Evolutionary conservation across 2,329 filamentous ascomycete genomes (phyloP).

Genomic region (Colletotrichum sp.): DNA sequence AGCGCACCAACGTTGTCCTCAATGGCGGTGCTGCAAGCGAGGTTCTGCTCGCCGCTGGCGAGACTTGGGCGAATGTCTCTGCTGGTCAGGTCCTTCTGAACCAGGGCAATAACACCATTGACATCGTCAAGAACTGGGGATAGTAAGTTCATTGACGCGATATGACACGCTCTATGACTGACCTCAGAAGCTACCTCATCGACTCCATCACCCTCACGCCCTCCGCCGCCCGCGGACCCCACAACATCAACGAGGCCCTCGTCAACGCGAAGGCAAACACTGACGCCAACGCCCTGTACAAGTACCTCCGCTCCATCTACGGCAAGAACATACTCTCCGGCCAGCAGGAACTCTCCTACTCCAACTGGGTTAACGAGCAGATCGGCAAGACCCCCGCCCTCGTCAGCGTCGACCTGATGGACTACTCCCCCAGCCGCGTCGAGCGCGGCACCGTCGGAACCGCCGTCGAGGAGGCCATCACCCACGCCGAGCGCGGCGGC

Average conservation of each 20-base stretch:
- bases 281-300: conserved; percentile 41
- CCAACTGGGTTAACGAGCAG: conserved; percentile 47
- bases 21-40: conserved; percentile 46
- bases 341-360: conserved; percentile 48
- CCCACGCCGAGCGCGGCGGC: conserved; percentile 44
- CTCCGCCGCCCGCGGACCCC: conserved; percentile 37
- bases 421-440: conserved; percentile 52
- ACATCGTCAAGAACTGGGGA: conserved; percentile 53
- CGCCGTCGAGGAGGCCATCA: conserved; percentile 51
- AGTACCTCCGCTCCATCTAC: conserved; percentile 47
- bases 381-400: conserved; percentile 53
- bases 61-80: conserved; percentile 39
- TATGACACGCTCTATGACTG: neutral
- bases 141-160: conserved; percentile 34
- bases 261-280: conserved; percentile 41
- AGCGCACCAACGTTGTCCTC: conserved; percentile 46
- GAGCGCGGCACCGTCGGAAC: conserved; percentile 43
- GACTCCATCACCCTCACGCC: conserved; percentile 46
- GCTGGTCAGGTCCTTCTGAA: conserved; percentile 50
- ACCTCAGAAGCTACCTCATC: conserved; percentile 39
- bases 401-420: conserved; percentile 51
- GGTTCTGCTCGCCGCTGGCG: conserved; percentile 43
- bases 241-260: conserved; percentile 41
- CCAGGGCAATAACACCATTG: conserved; percentile 46
- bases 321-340: conserved; percentile 52